Conservation (phyloP, 2,329 filamentous ascomycete genomes). For the Orbilia oligospora region DNA sequence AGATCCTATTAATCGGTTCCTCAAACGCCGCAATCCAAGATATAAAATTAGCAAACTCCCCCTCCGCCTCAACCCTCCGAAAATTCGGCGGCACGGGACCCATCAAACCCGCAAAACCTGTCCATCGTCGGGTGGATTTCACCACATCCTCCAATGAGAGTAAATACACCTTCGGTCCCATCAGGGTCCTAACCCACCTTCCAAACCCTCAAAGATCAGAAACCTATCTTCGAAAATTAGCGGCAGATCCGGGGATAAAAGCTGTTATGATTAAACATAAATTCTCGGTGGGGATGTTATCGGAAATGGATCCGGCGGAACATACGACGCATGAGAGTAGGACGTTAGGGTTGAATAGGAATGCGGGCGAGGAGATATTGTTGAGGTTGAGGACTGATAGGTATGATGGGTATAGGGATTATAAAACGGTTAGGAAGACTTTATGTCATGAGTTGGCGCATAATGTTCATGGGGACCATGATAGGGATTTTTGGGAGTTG, state of each 20-base stretch:
- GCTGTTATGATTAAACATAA: conserved; percentile 85
- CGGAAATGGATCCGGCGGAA: conserved; percentile 92
- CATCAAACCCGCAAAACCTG: conserved; percentile 67
- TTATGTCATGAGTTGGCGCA: conserved; percentile 96
- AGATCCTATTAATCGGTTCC: conserved; percentile 71
- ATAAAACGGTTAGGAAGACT: conserved; percentile 89
- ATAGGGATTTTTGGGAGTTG: conserved; percentile 89
- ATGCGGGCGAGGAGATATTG: conserved; percentile 90
- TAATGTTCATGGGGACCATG: conserved; percentile 88
- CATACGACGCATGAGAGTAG: conserved; percentile 77
- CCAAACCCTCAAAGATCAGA: conserved; percentile 80
- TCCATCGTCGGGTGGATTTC: conserved; percentile 67
- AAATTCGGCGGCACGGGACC: conserved; percentile 67
- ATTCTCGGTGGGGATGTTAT: conserved; percentile 87
- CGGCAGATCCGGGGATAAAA: conserved; percentile 86
- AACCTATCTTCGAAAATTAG: conserved; percentile 80
- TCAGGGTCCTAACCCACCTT: conserved; percentile 82
- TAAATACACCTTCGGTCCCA: conserved; percentile 83
- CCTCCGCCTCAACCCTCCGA: conserved; percentile 62
- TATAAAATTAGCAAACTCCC: conserved; percentile 64
- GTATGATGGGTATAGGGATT: conserved; percentile 93
- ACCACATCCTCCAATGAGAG: conserved; percentile 72
- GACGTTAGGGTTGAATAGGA: conserved; percentile 88
- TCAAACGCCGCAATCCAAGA: conserved; percentile 71
- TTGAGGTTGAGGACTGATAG: conserved; percentile 91